Evolutionary conservation across 1,284 basidiomycete genomes (phyloP), one percentile per base, ranked within the genome.

Genomic region (Naganishia sp.): DNA sequence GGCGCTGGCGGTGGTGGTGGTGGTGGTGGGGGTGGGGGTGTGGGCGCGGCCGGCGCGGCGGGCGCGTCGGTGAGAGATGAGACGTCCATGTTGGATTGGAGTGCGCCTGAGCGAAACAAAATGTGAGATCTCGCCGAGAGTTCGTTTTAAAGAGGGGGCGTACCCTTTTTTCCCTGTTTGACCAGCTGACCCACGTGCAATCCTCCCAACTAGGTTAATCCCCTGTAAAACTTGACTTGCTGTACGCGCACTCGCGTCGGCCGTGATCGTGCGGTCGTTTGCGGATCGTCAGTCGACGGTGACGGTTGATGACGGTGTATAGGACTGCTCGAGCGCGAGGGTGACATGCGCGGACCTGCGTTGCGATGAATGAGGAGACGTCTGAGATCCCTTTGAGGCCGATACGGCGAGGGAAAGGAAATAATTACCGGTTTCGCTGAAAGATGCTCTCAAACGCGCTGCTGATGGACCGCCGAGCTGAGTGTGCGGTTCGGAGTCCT

Each of bases 1-100:
- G 35, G 0, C 13, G 35, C 7, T 10, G 35, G 0, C 2, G 35
- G 35, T 2, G 35, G 10, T 9, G 35, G 4, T 39, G 7, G 35
- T 13, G 7, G 35, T 3, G 35, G 35, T 10, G 35, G 3, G 35
- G 35, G 32, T 35, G 32, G 5, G 5, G 32, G 32, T 35, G 32
- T 35, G 5, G 32, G 32, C 32, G 42, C 28, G 42, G 42, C 43
- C 39, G 39, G 39, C 39, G 42, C 54, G 25, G 21, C 42, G 9
- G 58, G 23, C 15, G 58, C 21, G 25, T 61, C 58, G 47, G 58
- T 61, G 21, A 51, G 41, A n/a, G 58, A 47, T 25, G 47, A n/a
- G 17, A 51, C 15, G 41, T 61, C 58, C 58, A 61, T 61, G 21
- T 31, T 32, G n/a, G 15, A 32, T 21, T 18, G 39, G 6, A 23